phyloP scores from a whole-genome alignment of 306 rosid genomes.

The Mimosa pudica region DNA sequence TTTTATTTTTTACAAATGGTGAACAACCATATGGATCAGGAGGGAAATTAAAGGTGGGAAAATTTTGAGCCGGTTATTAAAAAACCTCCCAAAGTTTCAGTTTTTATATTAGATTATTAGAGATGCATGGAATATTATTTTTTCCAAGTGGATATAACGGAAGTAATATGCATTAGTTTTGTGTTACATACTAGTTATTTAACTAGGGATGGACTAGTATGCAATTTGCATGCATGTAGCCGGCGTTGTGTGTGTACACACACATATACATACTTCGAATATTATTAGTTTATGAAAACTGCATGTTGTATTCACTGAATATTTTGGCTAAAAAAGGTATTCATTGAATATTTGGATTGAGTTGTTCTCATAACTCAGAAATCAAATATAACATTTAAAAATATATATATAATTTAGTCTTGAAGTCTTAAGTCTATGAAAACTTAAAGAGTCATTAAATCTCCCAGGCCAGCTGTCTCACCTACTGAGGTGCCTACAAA shows the following conservation, averaged over 20 bases:
- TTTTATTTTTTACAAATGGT: background rate
- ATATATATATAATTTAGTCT: background rate
- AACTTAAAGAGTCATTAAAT: too few relatives aligned
- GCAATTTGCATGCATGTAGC: background rate
- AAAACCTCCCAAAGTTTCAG: conserved; percentile 8
- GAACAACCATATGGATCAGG: background rate
- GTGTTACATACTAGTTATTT: too few relatives aligned
- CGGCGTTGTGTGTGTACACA: background rate
- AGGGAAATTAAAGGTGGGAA: conserved; percentile 14
- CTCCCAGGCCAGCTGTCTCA: too few relatives aligned
- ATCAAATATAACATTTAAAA: background rate
- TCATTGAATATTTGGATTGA: background rate
- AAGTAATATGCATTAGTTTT: background rate
- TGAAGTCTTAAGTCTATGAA: background rate
- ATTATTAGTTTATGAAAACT: too few relatives aligned
- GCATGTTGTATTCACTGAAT: too few relatives aligned
- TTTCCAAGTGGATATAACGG: background rate
- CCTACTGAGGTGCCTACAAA: too few relatives aligned
- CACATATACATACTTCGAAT: too few relatives aligned
- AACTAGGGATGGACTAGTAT: background rate
- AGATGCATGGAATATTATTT: too few relatives aligned
- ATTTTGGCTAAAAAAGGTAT: too few relatives aligned
- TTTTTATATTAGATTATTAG: too few relatives aligned
- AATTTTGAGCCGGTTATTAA: conserved; percentile 30
- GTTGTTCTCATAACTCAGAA: background rate